These are phyloP conservation scores for Boletus coccyginus DNA, from an alignment of 768 basidiomycete genomes.

Conservation along the genomic window DNA sequence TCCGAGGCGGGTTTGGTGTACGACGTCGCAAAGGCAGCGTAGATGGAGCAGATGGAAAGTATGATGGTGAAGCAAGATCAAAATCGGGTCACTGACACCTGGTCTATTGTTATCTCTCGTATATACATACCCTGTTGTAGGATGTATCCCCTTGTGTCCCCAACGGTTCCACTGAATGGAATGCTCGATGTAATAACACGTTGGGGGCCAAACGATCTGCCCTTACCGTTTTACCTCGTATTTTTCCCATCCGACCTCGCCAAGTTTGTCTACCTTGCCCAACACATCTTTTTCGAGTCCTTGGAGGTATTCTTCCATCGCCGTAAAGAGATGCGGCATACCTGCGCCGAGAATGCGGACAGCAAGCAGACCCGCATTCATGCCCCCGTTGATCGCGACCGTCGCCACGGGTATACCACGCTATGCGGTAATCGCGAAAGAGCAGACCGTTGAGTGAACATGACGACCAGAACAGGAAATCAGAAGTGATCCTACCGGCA, in stretches of 20 bases:
- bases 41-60: background rate
- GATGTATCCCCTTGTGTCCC: background rate
- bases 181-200: background rate
- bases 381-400: slow-evolving; percentile 94
- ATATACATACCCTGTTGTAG: background rate
- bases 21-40: background rate
- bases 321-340: slow-evolving; percentile 58
- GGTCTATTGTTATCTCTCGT: background rate
- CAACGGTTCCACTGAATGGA: background rate
- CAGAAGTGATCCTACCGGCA: slow-evolving; percentile 75
- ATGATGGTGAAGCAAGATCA: background rate
- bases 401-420: slow-evolving; percentile 97
- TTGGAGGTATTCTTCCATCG: slow-evolving; percentile 74
- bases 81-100: background rate
- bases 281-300: slow-evolving; percentile 72
- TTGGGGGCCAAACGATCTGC: background rate
- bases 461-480: background rate
- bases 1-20: slow-evolving; percentile 54
- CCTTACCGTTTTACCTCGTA: slow-evolving; percentile 53
- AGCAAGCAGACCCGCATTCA: slow-evolving; percentile 90
- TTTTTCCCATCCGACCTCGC: slow-evolving; percentile 81
- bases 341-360: slow-evolving; percentile 81
- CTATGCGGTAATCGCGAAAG: slow-evolving; percentile 37
- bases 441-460: background rate
- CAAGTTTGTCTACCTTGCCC: slow-evolving; percentile 72